Conservation (phyloP, 1,284 basidiomycete species). For the Leccinum cinnamomeum region DNA sequence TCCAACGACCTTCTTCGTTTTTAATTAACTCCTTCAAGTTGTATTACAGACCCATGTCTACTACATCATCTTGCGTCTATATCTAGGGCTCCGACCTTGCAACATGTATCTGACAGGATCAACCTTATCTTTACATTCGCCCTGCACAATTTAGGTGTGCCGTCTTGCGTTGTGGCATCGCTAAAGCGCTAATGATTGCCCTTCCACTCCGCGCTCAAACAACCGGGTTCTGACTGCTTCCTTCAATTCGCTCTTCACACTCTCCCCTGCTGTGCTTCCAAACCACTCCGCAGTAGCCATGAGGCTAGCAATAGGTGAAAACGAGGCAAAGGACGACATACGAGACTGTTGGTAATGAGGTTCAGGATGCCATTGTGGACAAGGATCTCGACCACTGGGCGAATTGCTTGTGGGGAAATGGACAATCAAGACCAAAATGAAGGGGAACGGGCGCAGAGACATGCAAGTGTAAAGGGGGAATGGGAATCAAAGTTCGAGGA, state of each 20-base stretch:
- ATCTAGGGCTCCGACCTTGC: conserved; percentile 67
- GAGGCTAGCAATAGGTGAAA: conserved; percentile 63
- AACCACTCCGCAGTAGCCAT: conserved; percentile 69
- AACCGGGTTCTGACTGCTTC: conserved; percentile 58
- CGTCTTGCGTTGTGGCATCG: conserved; percentile 60
- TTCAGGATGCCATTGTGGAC: no score
- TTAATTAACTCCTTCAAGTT: no score
- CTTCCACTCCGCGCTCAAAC: conserved; percentile 49
- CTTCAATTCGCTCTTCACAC: conserved; percentile 73
- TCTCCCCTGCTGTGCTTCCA: conserved; percentile 74
- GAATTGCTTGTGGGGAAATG: no score
- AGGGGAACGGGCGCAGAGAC: no score
- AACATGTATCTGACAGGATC: conserved; percentile 75
- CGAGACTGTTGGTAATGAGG: no score
- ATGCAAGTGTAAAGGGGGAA: no score
- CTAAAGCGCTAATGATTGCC: conserved; percentile 54
- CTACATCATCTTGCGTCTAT: conserved; percentile 58
- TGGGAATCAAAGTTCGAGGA: no score
- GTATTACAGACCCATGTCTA: conserved; percentile 45
- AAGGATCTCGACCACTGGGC: no score
- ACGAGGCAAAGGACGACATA: conserved; percentile 38
- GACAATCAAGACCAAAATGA: no score
- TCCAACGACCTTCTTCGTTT: no score
- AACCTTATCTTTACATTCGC: conserved; percentile 62
- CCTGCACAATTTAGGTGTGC: conserved; percentile 65